phyloP scores from a whole-genome alignment of 345 rosid species.

The Eucalyptus paniculata region DNA sequence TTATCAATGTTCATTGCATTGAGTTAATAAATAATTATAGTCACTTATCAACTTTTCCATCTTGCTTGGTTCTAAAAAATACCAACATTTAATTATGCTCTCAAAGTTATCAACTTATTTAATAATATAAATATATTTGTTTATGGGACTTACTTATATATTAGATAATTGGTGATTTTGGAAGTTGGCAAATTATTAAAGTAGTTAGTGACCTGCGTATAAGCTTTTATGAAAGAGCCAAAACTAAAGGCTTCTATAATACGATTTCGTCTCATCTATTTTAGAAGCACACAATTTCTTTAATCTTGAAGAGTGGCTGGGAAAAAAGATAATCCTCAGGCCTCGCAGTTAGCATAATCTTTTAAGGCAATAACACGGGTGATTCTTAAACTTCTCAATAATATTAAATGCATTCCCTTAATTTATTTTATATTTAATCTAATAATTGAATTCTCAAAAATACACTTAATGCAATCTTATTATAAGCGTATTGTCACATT shows the following conservation, averaged over 20 bases:
- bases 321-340: background rate
- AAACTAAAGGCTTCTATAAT: background rate
- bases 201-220: background rate
- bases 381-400: background rate
- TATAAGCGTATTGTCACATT: too few species aligned
- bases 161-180: background rate
- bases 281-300: background rate
- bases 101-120: background rate
- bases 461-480: too few species aligned
- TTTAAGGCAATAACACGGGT: background rate
- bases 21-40: too few species aligned
- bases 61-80: background rate
- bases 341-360: background rate
- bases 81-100: background rate
- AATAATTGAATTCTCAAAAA: too few species aligned
- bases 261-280: background rate
- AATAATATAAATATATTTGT: background rate
- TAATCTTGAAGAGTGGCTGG: background rate
- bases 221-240: background rate
- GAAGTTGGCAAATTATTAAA: background rate
- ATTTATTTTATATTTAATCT: too few species aligned
- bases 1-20: background rate
- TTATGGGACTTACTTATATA: accelerated
- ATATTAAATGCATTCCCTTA: background rate
- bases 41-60: background rate